These are phyloP conservation scores for Epichloe amarillans DNA, from an alignment of 2,329 filamentous ascomycete genomes.

Conservation along the genomic window DNA sequence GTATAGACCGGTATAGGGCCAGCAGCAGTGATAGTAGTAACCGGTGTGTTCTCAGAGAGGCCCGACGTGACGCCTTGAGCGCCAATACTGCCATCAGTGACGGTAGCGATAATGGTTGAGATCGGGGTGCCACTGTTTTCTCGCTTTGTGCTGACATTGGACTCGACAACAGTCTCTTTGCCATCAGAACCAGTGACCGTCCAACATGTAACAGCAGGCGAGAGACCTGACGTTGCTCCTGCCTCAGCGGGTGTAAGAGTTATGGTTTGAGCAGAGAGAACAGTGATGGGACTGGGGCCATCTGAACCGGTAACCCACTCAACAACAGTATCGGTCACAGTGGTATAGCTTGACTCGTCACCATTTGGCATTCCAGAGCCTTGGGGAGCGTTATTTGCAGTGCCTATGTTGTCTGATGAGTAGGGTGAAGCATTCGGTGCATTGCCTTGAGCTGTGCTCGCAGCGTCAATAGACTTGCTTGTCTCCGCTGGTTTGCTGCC, in stretches of 20 bases:
- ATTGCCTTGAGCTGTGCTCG: conserved; percentile 5
- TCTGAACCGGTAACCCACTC: conserved; percentile 9
- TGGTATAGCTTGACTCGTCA: conserved; percentile 5
- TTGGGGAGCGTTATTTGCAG: not conserved
- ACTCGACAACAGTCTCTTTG: conserved; percentile 20
- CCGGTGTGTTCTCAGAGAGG: conserved; percentile 1
- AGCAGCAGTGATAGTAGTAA: conserved; percentile 6
- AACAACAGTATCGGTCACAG: conserved; percentile 14
- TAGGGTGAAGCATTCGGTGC: not conserved
- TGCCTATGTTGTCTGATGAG: not conserved
- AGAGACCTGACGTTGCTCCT: not conserved
- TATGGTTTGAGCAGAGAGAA: conserved; percentile 12
- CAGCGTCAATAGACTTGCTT: conserved; percentile 6
- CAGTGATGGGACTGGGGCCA: conserved; percentile 10
- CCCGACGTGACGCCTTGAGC: not conserved
- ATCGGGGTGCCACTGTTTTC: not conserved
- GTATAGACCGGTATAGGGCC: conserved; percentile 2
- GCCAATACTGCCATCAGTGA: conserved; percentile 1
- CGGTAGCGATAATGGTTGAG: not conserved
- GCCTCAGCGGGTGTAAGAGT: conserved; percentile 6
- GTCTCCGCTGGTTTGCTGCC: conserved; percentile 8
- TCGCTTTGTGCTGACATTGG: conserved; percentile 9
- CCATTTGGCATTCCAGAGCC: conserved; percentile 1
- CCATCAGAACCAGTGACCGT: conserved; percentile 10
- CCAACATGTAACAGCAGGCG: conserved; percentile 10